Evolutionary conservation across 257 asterid species (phyloP), one percentile per base, ranked within the genome.

Genomic region (Solanum commersonii): DNA sequence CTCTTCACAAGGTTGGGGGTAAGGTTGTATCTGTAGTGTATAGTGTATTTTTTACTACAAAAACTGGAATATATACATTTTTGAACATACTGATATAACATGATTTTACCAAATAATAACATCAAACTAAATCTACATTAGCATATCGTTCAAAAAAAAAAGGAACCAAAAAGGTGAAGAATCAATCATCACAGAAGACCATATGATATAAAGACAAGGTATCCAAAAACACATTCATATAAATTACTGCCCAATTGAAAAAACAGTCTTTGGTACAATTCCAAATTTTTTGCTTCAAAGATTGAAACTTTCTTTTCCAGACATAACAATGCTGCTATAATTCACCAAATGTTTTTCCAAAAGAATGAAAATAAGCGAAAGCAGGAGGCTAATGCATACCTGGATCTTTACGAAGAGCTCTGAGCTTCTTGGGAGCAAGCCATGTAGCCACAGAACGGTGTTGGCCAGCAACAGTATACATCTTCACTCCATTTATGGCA

Each of bases 401-500:
- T 92, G 94, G 93, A 85, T 97, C 95, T 92, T 97, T 97, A 49
- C 95, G 95, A 68, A 95, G 96, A 56, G 98, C 98, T 89, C 94
- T 94, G 31, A 88, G 96, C 90, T 96, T 97, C 93, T 97, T 97
- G 38, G 98, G 98, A 89, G 95, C 88, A 74, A 94, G 94, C 99
- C 99, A 97, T 63, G 98, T 88, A 15, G 99, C 99, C 68, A 87
- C 14, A 1, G 98, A 92, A 85, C 96, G 95, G 81, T 92, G 90
- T n/a, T 93, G 95, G 44, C 92, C 95, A 77, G 98, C 46, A 74
- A 97, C 94, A 1, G 98, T 73, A 85, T 97, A 96, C 96, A 94
- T 90, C 91, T 97, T 97, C 12, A 96, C 98, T 85, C 99, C 99
- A 87, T 97, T 97, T 10, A 95, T 92, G 67, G 97, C 92, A 87